Percentiles rank a stretch among this genome's conserved stretches.
phyloP scores from a whole-genome alignment of 345 rosid genomes.

The Populus deltoides region DNA sequence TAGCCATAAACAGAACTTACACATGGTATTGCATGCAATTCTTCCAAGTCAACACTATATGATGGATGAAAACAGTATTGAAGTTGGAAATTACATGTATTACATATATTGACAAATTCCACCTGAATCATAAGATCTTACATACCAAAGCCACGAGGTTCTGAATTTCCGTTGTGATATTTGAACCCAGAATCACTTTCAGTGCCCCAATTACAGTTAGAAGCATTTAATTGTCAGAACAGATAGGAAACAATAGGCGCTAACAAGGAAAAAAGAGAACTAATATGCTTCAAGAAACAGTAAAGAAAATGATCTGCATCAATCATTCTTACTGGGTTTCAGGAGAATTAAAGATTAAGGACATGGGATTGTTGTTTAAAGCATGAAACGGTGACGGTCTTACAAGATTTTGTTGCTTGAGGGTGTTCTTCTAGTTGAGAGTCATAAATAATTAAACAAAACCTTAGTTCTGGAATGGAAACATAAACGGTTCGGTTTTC shows the following conservation, averaged over 20 bases:
- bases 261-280: background rate
- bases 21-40: conserved; percentile 80
- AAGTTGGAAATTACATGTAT: background rate
- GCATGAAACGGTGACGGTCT: too few relatives aligned
- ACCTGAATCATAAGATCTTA: background rate
- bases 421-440: too few relatives aligned
- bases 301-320: too few relatives aligned
- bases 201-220: conserved; percentile 87
- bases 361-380: too few relatives aligned
- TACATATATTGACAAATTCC: background rate
- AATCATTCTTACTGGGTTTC: too few relatives aligned
- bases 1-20: conserved; percentile 39
- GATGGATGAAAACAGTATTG: too few relatives aligned
- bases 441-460: too few relatives aligned
- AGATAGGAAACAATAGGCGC: background rate
- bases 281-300: too few relatives aligned
- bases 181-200: conserved; percentile 86
- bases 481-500: too few relatives aligned
- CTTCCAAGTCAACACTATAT: conserved; percentile 35
- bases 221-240: conserved; percentile 21
- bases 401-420: too few relatives aligned
- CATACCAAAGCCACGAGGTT: conserved; percentile 91
- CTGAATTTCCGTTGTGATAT: conserved; percentile 91
- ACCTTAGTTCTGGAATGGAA: too few relatives aligned
- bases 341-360: too few relatives aligned